A percentile compares a stretch with the other conserved stretches of the same genome.
These are phyloP conservation scores for Gastrolobium bilobum DNA, from an alignment of 306 rosid species.

Conservation along the genomic window DNA sequence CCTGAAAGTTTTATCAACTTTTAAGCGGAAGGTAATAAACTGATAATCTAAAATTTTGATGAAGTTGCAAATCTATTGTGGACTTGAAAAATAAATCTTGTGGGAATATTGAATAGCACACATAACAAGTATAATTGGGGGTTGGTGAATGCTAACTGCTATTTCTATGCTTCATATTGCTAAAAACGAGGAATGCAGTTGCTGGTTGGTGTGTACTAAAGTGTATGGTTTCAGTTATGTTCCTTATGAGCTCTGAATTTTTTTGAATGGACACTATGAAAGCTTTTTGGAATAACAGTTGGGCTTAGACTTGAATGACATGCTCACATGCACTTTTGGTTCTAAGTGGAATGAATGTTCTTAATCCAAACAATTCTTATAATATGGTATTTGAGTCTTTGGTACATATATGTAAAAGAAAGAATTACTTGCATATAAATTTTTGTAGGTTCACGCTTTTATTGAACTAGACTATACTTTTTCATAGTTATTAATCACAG, in stretches of 20 bases:
- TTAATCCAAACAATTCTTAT: neutral
- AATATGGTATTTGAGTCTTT: conserved; percentile 11
- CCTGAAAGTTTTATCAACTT: neutral
- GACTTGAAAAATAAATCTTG: neutral
- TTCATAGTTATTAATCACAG: too few relatives aligned
- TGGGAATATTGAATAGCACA: neutral
- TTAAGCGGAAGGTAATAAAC: neutral
- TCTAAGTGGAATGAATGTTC: neutral
- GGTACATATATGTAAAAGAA: neutral
- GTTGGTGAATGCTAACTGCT: neutral
- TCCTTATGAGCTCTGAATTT: too few relatives aligned
- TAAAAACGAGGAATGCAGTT: conserved; percentile 1
- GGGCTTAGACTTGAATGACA: conserved; percentile 15
- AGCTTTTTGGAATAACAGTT: neutral
- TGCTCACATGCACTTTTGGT: neutral
- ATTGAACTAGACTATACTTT: neutral
- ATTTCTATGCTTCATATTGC: conserved; percentile 10
- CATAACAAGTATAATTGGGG: neutral
- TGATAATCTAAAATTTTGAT: conserved; percentile 15
- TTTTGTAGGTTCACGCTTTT: neutral
- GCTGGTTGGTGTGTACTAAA: neutral
- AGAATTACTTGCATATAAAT: neutral
- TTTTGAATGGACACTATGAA: neutral
- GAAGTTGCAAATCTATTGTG: neutral
- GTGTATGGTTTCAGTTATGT: neutral